A percentile compares a stretch with the other conserved stretches of the same genome.
Evolutionary conservation across 148 eudicot genomes (phyloP).

Genomic region (Beta vulgaris): DNA sequence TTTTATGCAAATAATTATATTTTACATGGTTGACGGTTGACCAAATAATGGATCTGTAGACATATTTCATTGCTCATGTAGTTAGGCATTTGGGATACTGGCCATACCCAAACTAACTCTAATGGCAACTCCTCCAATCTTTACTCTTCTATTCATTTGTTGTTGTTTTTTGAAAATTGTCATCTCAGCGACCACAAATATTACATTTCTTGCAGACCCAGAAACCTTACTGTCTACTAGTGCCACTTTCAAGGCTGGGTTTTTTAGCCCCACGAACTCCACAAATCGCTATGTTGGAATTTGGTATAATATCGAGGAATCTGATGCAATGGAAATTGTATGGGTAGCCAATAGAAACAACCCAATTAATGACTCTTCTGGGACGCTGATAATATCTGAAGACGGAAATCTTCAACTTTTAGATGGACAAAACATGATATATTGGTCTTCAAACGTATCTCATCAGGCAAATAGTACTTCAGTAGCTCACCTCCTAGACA

Average conservation of each 20-base stretch:
- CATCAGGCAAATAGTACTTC: slow-evolving; percentile 7
- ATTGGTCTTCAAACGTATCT: slow-evolving; percentile 46
- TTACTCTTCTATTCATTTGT: not conserved
- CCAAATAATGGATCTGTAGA: too few species aligned
- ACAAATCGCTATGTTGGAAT: slow-evolving; percentile 29
- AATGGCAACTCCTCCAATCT: not conserved
- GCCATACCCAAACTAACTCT: too few species aligned
- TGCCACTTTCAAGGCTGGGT: slow-evolving; percentile 23
- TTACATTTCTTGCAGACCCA: slow-evolving; percentile 26
- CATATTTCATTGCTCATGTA: too few species aligned
- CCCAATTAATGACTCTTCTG: slow-evolving; percentile 28
- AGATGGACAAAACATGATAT: slow-evolving; percentile 24
- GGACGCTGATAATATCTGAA: slow-evolving; percentile 10
- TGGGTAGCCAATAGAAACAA: slow-evolving; percentile 37
- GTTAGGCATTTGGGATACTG: too few species aligned
- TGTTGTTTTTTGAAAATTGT: not conserved
- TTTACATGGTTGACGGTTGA: too few species aligned
- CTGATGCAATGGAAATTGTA: slow-evolving; percentile 17
- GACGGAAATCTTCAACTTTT: slow-evolving; percentile 31
- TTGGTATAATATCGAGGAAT: slow-evolving; percentile 24
- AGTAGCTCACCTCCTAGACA: slow-evolving; percentile 43
- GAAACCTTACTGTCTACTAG: slow-evolving; percentile 24
- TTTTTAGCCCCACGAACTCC: slow-evolving; percentile 26
- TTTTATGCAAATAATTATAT: too few species aligned
- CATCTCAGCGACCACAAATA: slow-evolving; percentile 12